Evolutionary conservation across 2,329 filamentous ascomycete species (phyloP), one percentile per base, ranked within the genome.

Genomic region (Apiospora saccharicola): DNA sequence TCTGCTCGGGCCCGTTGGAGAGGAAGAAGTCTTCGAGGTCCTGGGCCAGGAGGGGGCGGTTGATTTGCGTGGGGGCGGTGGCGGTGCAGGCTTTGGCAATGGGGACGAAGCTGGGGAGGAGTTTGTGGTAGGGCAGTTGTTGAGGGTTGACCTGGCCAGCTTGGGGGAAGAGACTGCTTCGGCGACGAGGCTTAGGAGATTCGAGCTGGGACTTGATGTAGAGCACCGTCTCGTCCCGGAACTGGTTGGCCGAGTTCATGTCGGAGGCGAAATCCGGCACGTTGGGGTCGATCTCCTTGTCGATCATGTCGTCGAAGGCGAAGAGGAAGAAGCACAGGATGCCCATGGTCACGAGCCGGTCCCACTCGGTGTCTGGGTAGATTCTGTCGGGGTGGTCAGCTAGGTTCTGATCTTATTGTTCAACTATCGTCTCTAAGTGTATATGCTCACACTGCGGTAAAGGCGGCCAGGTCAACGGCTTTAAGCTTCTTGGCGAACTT

Each of bases 221-320:
- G 14, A 67, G 68, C 26, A 73, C 71, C 2, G 73, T 73, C n/a
- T 74, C 73, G 41, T 72, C 64, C 16, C 75, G 72, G 43, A 76
- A 73, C 43, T 72, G 71, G 67, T 72, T 70, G 46, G 74, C 75
- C 7, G 71, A 71, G 19, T 74, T 70, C 43, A 75, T 74, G 34
- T 76, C 74, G 3, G 75, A 75, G 19, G 75, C 75, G 24, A 74
- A 72, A 46, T 76, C 74, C 2, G 61, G 47, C 22, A 71, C 68
- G 6, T 72, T 71, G 41, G 72, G 53, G 6, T 75, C 74, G 57
- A 75, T 74, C 51, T 74, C 74, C 72, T 74, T 75, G 64, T 77
- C 75, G 22, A 76, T 73, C 12, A 74, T 74, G 57, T 77, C 75
- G 51, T 77, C 75, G 44, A 75, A 75, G 8, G 76, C 73, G 43